phyloP scores from a whole-genome alignment of 495 filamentous ascomycete genomes.

The Talaromyces trachyspermus region DNA sequence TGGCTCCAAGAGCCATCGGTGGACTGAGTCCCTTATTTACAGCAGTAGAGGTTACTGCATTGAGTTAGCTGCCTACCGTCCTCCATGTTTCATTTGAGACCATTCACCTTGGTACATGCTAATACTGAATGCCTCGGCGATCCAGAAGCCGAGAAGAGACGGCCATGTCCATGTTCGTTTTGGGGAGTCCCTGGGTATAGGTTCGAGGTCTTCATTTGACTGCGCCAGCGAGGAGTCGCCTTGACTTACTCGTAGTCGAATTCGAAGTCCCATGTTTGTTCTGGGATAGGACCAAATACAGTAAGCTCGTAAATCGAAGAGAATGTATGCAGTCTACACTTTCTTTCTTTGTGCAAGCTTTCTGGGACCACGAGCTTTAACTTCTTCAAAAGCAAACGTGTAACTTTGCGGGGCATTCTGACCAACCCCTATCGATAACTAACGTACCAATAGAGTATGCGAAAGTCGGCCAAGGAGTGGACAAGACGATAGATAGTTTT shows the following conservation, averaged over 20 bases:
- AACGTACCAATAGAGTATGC: neutral
- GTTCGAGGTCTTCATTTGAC: slow-evolving; percentile 17
- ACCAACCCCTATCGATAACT: slow-evolving; percentile 4
- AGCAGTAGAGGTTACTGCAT: slow-evolving; percentile 11
- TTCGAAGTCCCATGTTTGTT: neutral
- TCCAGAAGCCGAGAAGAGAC: slow-evolving; percentile 21
- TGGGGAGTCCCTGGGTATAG: slow-evolving; percentile 12
- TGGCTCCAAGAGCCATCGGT: slow-evolving; percentile 11
- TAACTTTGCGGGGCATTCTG: neutral
- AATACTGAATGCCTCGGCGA: slow-evolving; percentile 20
- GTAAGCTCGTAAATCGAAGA: neutral
- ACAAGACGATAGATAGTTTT: neutral
- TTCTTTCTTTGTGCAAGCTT: neutral
- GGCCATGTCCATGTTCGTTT: slow-evolving; percentile 21
- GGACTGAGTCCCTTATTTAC: slow-evolving; percentile 13
- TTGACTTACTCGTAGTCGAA: slow-evolving; percentile 12
- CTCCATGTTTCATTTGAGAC: neutral
- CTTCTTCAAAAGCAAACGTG: slow-evolving; percentile 5
- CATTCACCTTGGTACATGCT: slow-evolving; percentile 18
- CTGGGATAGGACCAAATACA: neutral
- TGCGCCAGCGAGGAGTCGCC: slow-evolving; percentile 10
- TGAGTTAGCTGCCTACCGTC: neutral
- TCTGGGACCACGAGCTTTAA: slow-evolving; percentile 1
- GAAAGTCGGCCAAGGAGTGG: neutral
- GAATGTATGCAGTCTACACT: too few species aligned